A percentile compares a stretch with the other conserved stretches of the same genome.
phyloP scores from a whole-genome alignment of 1,139 yeast genomes.

The Arxiozyma bovina region DNA sequence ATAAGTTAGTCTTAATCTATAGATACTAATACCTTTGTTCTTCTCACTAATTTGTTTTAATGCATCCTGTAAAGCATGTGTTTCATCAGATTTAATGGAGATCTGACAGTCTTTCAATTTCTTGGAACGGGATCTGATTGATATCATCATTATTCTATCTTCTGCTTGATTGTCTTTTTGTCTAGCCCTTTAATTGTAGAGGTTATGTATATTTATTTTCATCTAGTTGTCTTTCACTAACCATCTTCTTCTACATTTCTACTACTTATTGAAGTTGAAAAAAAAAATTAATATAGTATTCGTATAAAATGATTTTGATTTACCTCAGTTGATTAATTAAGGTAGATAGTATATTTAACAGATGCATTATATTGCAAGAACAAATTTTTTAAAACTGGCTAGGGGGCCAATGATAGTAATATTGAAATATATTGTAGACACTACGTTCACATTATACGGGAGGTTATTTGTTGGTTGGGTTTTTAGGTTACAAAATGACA shows the following conservation, averaged over 20 bases:
- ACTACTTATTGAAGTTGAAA: not conserved
- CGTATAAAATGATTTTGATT: not conserved
- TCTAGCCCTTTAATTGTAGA: not conserved
- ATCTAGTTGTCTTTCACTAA: not conserved
- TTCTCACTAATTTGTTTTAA: constrained; percentile 37
- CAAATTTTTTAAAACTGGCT: too few relatives aligned
- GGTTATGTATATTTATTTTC: too few relatives aligned
- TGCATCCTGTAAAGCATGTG: constrained; percentile 31
- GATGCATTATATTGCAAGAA: too few relatives aligned
- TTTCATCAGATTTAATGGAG: constrained; percentile 30
- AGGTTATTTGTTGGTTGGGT: too few relatives aligned
- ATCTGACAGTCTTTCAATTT: constrained; percentile 36
- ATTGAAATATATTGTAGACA: too few relatives aligned
- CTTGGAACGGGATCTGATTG: constrained; percentile 46
- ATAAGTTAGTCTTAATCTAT: constrained; percentile 37
- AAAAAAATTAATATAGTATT: too few relatives aligned
- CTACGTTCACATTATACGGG: too few relatives aligned
- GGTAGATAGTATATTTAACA: too few relatives aligned
- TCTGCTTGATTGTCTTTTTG: not conserved
- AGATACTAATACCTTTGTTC: constrained; percentile 37
- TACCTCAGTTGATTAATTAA: too few relatives aligned
- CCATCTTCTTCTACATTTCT: not conserved
- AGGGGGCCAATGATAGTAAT: too few relatives aligned
- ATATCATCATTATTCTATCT: constrained; percentile 27
- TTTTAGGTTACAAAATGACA: too few relatives aligned